A percentile compares a stretch with the other conserved stretches of the same genome.
Evolutionary conservation across 176 grass and related monocot genomes (phyloP).

Genomic region (Cenchrus americanus): DNA sequence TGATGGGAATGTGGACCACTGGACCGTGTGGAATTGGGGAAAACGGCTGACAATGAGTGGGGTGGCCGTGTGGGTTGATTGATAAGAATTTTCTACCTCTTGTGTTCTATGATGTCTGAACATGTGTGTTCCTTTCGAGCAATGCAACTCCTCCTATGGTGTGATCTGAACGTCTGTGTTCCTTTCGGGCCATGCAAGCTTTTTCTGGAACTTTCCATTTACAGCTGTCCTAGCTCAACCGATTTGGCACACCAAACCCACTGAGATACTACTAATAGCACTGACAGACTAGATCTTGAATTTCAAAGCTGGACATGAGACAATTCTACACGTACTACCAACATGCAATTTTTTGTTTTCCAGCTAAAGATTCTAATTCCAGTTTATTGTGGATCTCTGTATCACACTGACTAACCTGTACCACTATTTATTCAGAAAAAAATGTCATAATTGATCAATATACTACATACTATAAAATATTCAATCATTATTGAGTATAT

Average conservation of each 20-base stretch:
- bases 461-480: background rate
- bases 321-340: background rate
- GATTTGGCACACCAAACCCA: conserved; percentile 14
- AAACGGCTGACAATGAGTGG: background rate
- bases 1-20: conserved; percentile 14
- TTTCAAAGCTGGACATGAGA: background rate
- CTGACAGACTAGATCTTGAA: background rate
- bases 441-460: background rate
- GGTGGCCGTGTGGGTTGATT: background rate
- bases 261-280: background rate
- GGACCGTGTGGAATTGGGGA: conserved; percentile 3
- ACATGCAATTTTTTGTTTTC: background rate
- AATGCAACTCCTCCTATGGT: background rate
- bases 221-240: background rate
- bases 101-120: background rate
- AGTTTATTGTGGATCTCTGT: background rate
- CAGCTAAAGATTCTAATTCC: background rate
- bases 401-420: background rate
- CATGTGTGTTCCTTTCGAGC: background rate
- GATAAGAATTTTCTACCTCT: background rate
- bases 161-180: background rate
- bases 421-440: background rate
- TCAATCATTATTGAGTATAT: background rate
- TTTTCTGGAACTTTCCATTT: conserved; percentile 3
- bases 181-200: background rate